These are phyloP conservation scores for Brassica cretica DNA, from an alignment of 345 rosid species.

Conservation along the genomic window DNA sequence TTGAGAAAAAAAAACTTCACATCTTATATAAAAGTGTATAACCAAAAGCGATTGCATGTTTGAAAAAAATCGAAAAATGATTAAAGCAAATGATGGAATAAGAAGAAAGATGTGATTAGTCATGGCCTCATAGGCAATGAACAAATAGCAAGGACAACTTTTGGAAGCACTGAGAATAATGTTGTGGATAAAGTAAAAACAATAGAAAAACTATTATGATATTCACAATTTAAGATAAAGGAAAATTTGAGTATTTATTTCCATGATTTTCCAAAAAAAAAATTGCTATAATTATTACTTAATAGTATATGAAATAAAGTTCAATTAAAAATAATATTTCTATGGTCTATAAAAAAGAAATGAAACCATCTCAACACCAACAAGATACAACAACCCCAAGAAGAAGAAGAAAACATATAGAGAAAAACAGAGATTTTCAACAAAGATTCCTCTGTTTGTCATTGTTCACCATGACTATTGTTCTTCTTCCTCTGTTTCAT, in stretches of 20 bases:
- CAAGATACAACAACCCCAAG: constrained; percentile 20
- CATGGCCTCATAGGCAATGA: constrained; percentile 31
- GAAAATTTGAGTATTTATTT: neutral
- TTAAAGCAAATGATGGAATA: constrained; percentile 9
- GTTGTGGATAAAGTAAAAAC: constrained; percentile 31
- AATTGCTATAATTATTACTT: neutral
- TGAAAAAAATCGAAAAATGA: constrained; percentile 19
- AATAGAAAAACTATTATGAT: constrained; percentile 20
- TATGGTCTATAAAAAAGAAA: constrained; percentile 45
- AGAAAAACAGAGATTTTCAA: constrained; percentile 11
- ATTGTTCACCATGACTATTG: constrained; percentile 31
- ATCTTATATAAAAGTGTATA: neutral
- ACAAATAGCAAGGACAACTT: constrained; percentile 25
- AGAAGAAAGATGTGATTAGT: constrained; percentile 35
- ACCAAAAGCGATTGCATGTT: neutral
- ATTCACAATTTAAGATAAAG: constrained; percentile 6
- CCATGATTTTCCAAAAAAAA: neutral
- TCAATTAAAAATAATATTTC: neutral
- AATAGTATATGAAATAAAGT: constrained; percentile 41
- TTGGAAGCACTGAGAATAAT: constrained; percentile 39
- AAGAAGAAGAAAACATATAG: neutral
- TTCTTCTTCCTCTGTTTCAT: constrained; percentile 34
- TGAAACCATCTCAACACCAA: constrained; percentile 24
- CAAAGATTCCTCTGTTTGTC: constrained; percentile 37
- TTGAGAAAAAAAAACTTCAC: neutral